Percentiles rank a stretch among this genome's conserved stretches.
Conservation (phyloP, 371 early-diverging fungal species). For the Lichtheimia hyalospora region DNA sequence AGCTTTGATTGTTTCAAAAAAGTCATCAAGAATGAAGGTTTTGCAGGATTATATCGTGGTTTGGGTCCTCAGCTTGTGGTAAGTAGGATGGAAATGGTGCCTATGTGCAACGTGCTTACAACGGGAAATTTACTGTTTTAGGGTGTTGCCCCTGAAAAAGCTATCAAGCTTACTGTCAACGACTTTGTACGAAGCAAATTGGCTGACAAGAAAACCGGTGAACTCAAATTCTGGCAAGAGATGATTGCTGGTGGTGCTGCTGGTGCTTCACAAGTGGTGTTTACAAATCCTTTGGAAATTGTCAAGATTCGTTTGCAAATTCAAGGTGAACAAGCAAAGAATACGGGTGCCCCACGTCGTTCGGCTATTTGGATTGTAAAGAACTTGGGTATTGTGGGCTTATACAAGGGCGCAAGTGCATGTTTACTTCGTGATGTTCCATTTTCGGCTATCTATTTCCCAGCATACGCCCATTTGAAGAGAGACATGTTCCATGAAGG, state of each 20-base stretch:
- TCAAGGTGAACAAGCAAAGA: constrained; percentile 77
- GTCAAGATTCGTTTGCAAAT: constrained; percentile 97
- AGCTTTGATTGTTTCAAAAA: constrained; percentile 93
- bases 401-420: constrained; percentile 94
- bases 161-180: constrained; percentile 97
- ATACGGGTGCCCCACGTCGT: constrained; percentile 58
- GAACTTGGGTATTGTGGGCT: constrained; percentile 87
- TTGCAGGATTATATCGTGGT: constrained; percentile 90
- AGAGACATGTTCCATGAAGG: constrained; percentile 83
- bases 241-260: constrained; percentile 88
- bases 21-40: constrained; percentile 91
- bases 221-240: constrained; percentile 78
- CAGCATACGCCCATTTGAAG: constrained; percentile 93
- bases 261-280: constrained; percentile 91
- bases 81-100: constrained; percentile 27
- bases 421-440: constrained; percentile 96
- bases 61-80: constrained; percentile 96
- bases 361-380: constrained; percentile 91
- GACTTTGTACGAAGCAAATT: constrained; percentile 85
- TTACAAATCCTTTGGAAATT: constrained; percentile 96
- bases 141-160: constrained; percentile 98
- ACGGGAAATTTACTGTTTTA: constrained; percentile 11
- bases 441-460: constrained; percentile 96
- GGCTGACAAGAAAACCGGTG: constrained; percentile 67
- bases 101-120: not conserved